These are phyloP conservation scores for Colletotrichum echinochloae DNA, from an alignment of 2,329 filamentous ascomycete species.

Conservation along the genomic window DNA sequence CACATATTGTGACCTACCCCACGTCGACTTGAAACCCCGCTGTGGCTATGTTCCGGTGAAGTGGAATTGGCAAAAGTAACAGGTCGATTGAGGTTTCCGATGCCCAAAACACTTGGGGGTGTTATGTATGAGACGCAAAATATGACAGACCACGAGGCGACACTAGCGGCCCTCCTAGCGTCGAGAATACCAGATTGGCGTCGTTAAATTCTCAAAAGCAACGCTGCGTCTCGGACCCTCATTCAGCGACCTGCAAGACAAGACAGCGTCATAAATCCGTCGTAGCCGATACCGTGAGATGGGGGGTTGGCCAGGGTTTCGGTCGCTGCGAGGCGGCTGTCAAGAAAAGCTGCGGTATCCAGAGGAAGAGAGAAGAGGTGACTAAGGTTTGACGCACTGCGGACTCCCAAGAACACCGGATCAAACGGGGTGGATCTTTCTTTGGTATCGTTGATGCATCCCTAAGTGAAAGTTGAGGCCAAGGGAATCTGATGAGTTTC, in stretches of 20 bases:
- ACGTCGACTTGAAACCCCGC: background rate
- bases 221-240: conserved; percentile 20
- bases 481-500: background rate
- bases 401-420: background rate
- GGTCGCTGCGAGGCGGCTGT: background rate
- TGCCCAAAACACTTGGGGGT: background rate
- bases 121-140: conserved; percentile 17
- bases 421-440: too few species aligned
- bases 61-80: background rate
- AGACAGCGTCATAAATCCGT: background rate
- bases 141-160: conserved; percentile 21
- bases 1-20: background rate
- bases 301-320: background rate
- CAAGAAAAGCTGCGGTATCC: background rate
- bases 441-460: too few species aligned
- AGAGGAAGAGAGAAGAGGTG: background rate
- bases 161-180: conserved; percentile 14
- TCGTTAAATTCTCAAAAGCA: conserved; percentile 26
- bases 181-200: conserved; percentile 5
- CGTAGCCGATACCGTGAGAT: background rate
- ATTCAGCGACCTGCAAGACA: background rate
- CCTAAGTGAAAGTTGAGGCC: background rate
- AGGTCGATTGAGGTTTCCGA: background rate
- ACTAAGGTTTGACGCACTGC: background rate
- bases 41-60: background rate